Base-by-base conservation (phyloP, 306 rosid species). In the Dalbergia cochinchinensis region DNA sequence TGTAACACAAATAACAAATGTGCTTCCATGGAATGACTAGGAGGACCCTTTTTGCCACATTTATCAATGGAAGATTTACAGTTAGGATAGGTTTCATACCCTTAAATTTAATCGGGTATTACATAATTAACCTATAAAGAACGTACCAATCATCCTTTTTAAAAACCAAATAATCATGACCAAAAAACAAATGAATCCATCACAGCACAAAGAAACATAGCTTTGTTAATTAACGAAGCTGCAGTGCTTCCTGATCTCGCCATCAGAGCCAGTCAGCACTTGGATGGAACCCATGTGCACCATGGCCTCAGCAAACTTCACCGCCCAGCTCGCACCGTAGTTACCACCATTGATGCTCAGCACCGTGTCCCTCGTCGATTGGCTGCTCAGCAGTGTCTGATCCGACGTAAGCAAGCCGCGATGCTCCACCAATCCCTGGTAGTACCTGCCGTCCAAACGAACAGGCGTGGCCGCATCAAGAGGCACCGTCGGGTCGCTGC, bases 281-380 rank as follows among this genome's bases (percentile, higher is more conserved):
- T 82, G 53, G 1, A 82, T 76, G 10, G 85, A 76, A 76, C 82
- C 85, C 85, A 76, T 82, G 47, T 18, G 81, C 33, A 82, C 73
- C 74, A 82, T 62, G 31, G 85, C 85, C n/a, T n/a, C 26, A 7
- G 74, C 78, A 69, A 76, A 82, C 74, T 82, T 82, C 0, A 1
- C 8, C 16, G 73, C 61, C 82, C 82, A 82, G 61, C 8, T 31
- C 13, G 85, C 42, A 18, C 74, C 82, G 42, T 82, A 18, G n/a
- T 61, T n/a, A 7, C 74, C 85, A 76, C 76, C 31, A 1, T 26
- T 26, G 31, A 26, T 76, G 65, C 13, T 76, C 11, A 60, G 15
- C 50, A 76, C 85, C 37, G 20, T 61, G 62, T 31, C n/a, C 15
- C 12, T 45, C 18, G 85, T 82, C 11, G 78, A 69, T 14, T 20